Base-by-base conservation (phyloP, 305 asterid species). In the Euphrasia arctica region DNA sequence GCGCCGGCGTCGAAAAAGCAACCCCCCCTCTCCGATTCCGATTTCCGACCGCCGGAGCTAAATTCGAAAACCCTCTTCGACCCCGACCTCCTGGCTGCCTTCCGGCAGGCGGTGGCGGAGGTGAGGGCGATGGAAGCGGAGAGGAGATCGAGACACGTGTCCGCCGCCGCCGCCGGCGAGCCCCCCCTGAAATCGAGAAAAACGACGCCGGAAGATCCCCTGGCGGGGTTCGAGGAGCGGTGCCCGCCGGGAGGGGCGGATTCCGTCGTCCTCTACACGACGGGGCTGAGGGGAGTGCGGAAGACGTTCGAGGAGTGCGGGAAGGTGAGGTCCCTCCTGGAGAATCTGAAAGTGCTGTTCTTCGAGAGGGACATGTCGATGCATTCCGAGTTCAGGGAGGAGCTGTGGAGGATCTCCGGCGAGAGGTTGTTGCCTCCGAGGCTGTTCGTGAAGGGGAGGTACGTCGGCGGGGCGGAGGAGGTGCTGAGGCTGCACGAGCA, bases 391-490 rank as follows among this genome's bases (percentile, higher is more conserved):
- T 93, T 63, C 48, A 93, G 64, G 78, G 96, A 83, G 5, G 99
- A 93, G 73, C 2, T 93, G 68, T 88, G 95, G 94, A 77, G 72
- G 66, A 58, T 75, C 4, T 70, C 83, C 69, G 96, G 79, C 0
- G 82, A 80, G 12, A 88, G 83, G 78, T 51, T 74, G 0, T 66
- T 82, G 47, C 95, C 96, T 9, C 99, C 99, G 9, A 83, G 89
- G 64, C 58, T 93, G 78, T 93, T 93, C 52, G 72, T 93, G 0
- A 86, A 83, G 74, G 99, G 99, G 29, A 88, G 99, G 71, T 86
- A 88, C 80, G 77, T 93, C 32, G 99, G 99, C 3, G 99, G 97
- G 68, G 95, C 90, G 7, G 99, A 88, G 29, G 88, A 88, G 74
- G 97, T 88, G 4, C 42, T 82, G 75, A 72, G 75, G 47, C 69